A percentile compares a stretch with the other conserved stretches of the same genome.
phyloP scores from a whole-genome alignment of 441 rosid genomes.

The Flueggea neowawraea region DNA sequence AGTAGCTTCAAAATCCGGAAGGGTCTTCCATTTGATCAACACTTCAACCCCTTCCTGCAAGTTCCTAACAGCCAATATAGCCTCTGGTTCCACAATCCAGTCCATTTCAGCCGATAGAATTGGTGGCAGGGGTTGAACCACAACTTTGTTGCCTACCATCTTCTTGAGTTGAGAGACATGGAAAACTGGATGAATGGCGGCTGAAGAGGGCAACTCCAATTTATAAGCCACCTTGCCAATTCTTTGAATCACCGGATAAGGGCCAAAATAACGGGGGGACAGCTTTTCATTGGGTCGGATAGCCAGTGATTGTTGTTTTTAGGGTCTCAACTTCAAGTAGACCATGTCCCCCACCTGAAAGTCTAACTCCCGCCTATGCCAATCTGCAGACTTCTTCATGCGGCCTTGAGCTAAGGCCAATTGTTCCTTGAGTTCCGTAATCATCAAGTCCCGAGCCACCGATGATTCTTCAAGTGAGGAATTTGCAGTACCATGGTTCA shows the following conservation, averaged over 20 bases:
- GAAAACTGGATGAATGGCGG: not conserved
- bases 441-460: not conserved
- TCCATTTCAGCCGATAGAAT: too few species aligned
- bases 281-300: not conserved
- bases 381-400: too few species aligned
- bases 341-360: not conserved
- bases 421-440: not conserved
- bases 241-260: not conserved
- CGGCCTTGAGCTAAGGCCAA: too few species aligned
- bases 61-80: too few species aligned
- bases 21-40: too few species aligned
- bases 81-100: too few species aligned
- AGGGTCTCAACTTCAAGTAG: not conserved
- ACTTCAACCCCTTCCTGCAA: too few species aligned
- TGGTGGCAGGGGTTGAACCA: not conserved
- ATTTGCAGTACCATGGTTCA: not conserved
- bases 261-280: not conserved
- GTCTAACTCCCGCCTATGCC: not conserved
- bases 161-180: not conserved
- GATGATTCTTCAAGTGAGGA: not conserved
- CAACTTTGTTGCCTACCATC: not conserved
- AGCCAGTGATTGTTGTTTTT: not conserved
- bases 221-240: not conserved
- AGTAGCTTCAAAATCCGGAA: too few species aligned
- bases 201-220: not conserved